A percentile compares a stretch with the other conserved stretches of the same genome.
phyloP scores from a whole-genome alignment of 768 basidiomycete species.

The Kwoniella sp. region DNA sequence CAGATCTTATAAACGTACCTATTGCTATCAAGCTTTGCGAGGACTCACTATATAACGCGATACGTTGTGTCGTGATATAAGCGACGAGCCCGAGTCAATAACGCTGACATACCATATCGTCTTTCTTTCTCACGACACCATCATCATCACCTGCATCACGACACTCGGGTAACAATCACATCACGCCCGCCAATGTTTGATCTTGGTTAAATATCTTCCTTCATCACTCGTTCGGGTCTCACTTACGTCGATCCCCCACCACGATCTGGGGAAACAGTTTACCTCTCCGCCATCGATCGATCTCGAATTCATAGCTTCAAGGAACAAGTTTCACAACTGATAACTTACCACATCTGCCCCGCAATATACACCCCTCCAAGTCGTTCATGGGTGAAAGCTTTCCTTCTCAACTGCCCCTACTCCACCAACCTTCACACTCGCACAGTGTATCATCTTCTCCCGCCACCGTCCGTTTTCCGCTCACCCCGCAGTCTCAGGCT shows the following conservation, averaged over 20 bases:
- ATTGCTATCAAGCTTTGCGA: no score
- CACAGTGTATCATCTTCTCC: slow-evolving; percentile 1
- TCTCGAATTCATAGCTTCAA: background rate
- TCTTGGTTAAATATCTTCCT: background rate
- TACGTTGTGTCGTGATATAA: no score
- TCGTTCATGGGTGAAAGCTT: background rate
- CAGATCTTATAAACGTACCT: background rate
- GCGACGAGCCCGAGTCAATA: no score
- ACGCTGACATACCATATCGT: background rate
- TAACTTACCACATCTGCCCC: no score
- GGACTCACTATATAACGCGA: no score
- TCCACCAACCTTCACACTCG: background rate
- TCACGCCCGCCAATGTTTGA: background rate
- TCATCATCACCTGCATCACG: background rate
- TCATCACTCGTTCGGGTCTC: background rate
- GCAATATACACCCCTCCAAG: background rate
- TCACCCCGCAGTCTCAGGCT: background rate
- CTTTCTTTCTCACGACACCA: background rate
- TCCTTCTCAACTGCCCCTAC: background rate
- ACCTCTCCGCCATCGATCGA: background rate
- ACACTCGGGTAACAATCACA: background rate
- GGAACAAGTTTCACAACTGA: no score
- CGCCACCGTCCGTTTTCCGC: background rate
- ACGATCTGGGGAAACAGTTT: background rate
- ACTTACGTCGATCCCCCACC: background rate